Base-by-base conservation (phyloP, 2,329 filamentous ascomycete species). In the Claviceps sp. region DNA sequence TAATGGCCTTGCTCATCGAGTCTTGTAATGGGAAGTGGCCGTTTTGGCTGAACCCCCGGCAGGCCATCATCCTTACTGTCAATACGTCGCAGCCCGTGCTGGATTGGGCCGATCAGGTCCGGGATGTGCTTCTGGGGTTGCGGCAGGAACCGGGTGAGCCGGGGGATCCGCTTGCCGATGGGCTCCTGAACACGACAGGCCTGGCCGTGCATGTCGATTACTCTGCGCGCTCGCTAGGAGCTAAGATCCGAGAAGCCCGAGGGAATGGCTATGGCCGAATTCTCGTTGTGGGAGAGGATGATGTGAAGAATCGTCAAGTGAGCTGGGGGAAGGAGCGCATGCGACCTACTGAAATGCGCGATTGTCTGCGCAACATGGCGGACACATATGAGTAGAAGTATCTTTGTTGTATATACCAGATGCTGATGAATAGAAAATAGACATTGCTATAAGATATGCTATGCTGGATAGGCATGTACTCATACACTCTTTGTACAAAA, bases 1-100 rank as follows among this genome's bases (percentile, higher is more conserved):
- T 95, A 56, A 84, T 95, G 76, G 89, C 89, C 3, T 73, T 95
- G 14, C 68, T 95, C 42, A 90, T 93, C 52, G 89, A 95, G 67
- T 84, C 87, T 58, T 88, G 90, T 59, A 76, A 84, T 52, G 87
- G 87, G 16, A 78, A 76, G 53, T 94, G 87, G 80, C 89, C 89
- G 3, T 91, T 95, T 64, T 95, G 89, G 89, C 73, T 95, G 10
- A 90, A 86, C 52, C 89, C 89, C 1, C 79, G 82, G 5, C 89
- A 93, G 62, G 83, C 80, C 43, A 80, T 85, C 46, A 77, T 95
- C 52, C 67, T 93, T 37, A 85, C 86, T 0, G 75, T 91, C 50
- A 89, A 86, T 60, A 74, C 82, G 48, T 75, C 73, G 4, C 68
- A 72, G 3, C 69, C 73, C 1, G 73, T 84, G 1, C 54, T 83